Percentiles rank a stretch among this genome's conserved stretches.
Evolutionary conservation across 1,139 yeast genomes (phyloP).

Genomic region (Pichia sp.): DNA sequence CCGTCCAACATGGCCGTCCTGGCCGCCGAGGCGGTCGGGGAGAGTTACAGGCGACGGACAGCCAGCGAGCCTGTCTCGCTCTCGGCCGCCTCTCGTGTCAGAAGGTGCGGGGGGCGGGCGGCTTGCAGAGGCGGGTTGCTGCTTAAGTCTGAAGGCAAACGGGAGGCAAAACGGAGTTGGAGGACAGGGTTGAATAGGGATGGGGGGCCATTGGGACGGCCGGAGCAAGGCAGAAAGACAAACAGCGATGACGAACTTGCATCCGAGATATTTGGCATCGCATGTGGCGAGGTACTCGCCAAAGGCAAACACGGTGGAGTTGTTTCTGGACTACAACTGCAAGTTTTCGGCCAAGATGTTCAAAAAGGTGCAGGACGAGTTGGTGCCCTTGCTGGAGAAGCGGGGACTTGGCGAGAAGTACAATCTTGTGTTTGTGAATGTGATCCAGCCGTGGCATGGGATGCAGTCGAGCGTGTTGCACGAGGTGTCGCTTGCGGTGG

Average conservation of each 20-base stretch:
- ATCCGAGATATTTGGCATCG: constrained; percentile 22
- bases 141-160: neutral
- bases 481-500: constrained; percentile 71
- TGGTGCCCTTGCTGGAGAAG: constrained; percentile 50
- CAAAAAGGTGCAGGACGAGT: constrained; percentile 46
- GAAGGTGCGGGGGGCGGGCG: neutral
- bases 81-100: too few relatives aligned
- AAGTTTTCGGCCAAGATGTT: constrained; percentile 67
- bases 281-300: constrained; percentile 19
- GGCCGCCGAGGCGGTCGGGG: neutral
- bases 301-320: constrained; percentile 36
- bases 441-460: constrained; percentile 86
- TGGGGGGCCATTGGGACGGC: neutral
- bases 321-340: constrained; percentile 77
- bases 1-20: neutral
- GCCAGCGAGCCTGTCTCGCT: too few relatives aligned
- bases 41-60: neutral
- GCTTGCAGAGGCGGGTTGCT: neutral
- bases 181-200: neutral
- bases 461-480: constrained; percentile 54
- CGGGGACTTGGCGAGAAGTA: constrained; percentile 45
- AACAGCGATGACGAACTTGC: constrained; percentile 21
- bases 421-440: constrained; percentile 59
- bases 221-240: neutral
- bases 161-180: neutral